Evolutionary conservation across 192 early-diverging fungal species (phyloP).

Genomic region (Coemansia sp.): DNA sequence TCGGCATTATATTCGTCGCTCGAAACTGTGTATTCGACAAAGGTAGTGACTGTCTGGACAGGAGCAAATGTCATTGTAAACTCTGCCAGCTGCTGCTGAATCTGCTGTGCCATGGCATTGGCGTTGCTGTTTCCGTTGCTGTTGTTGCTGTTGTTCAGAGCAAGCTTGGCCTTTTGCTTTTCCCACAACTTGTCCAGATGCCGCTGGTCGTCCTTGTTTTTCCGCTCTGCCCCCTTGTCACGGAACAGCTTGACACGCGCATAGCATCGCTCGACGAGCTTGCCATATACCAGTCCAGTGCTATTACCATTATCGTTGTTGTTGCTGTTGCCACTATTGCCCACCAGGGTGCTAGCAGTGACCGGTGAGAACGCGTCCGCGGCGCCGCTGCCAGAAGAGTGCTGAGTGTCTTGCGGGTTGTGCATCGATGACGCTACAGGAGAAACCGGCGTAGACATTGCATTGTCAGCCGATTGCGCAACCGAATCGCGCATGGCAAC

Average conservation of each 20-base stretch:
- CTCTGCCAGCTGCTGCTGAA: slow-evolving; percentile 31
- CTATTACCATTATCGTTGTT: not conserved
- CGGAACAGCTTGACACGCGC: slow-evolving; percentile 70
- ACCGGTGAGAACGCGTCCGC: not conserved
- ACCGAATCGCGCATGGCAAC: not conserved
- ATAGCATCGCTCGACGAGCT: slow-evolving; percentile 58
- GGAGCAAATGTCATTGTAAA: slow-evolving; percentile 40
- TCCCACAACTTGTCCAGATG: slow-evolving; percentile 70
- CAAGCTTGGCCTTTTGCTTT: slow-evolving; percentile 52
- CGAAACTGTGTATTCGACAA: slow-evolving; percentile 46
- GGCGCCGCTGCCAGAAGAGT: not conserved
- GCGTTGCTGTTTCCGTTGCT: slow-evolving; percentile 9
- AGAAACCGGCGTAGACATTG: slow-evolving; percentile 26
- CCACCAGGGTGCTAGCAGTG: slow-evolving; percentile 3
- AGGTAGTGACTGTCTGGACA: slow-evolving; percentile 27
- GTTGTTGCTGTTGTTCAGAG: slow-evolving; percentile 10
- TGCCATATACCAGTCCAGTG: slow-evolving; percentile 16
- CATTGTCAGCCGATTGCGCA: not conserved
- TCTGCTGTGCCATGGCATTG: slow-evolving; percentile 14
- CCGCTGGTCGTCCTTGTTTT: slow-evolving; percentile 75
- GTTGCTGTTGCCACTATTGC: not conserved
- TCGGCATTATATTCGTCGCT: slow-evolving; percentile 56
- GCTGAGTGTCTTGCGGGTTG: slow-evolving; percentile 6
- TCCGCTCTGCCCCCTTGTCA: slow-evolving; percentile 78
- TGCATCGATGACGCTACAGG: not conserved